Evolutionary conservation across 1,139 yeast genomes (phyloP).

Genomic region (Hanseniaspora uvarum): DNA sequence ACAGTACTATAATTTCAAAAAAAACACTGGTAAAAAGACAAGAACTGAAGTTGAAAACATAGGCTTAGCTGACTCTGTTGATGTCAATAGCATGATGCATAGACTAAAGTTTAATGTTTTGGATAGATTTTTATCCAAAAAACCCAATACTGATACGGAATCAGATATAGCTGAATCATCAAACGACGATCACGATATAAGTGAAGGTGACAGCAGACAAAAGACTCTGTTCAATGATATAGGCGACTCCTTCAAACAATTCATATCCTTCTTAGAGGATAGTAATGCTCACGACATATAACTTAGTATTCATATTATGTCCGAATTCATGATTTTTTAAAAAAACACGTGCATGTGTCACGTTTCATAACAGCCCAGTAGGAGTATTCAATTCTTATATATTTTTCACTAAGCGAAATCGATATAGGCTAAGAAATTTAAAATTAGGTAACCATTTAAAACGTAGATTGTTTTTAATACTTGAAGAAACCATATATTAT

Average conservation of each 20-base stretch:
- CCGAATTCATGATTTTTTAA: too few species aligned
- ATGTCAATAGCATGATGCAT: not conserved
- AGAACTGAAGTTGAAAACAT: not conserved
- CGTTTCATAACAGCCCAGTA: too few species aligned
- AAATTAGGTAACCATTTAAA: too few species aligned
- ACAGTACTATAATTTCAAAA: conserved; percentile 1
- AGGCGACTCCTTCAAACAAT: conserved; percentile 12
- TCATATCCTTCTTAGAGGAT: conserved; percentile 8
- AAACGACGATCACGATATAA: not conserved
- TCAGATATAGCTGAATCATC: not conserved
- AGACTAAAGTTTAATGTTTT: conserved; percentile 1
- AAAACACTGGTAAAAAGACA: not conserved
- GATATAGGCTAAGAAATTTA: too few species aligned
- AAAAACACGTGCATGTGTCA: too few species aligned
- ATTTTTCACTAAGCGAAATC: too few species aligned
- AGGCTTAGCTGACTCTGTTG: not conserved
- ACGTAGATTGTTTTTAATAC: too few species aligned
- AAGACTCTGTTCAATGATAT: conserved; percentile 9
- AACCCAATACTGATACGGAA: not conserved
- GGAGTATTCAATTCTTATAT: too few species aligned
- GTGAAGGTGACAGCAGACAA: not conserved
- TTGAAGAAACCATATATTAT: too few species aligned
- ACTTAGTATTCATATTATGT: too few species aligned
- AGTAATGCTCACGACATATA: conserved; percentile 3
- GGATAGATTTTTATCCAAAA: not conserved